Percentiles rank a stretch among this genome's conserved stretches.
Conservation (phyloP, 176 grass and related monocot genomes). For the Tuctoria greenei region DNA sequence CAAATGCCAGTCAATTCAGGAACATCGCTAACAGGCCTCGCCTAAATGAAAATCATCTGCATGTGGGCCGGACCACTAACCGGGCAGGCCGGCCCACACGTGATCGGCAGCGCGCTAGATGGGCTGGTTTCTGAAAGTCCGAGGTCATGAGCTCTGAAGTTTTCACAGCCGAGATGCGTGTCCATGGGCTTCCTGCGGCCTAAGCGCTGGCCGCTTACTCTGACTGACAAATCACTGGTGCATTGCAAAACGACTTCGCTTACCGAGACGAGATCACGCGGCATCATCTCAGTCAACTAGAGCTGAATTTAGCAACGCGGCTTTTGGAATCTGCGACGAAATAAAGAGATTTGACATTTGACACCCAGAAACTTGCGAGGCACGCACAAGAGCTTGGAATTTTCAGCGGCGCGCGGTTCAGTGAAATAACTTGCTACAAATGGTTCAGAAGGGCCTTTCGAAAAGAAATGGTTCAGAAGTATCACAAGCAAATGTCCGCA, state of each 20-base stretch:
- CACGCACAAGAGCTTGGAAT: not conserved
- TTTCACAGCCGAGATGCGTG: not conserved
- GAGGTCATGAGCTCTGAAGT: not conserved
- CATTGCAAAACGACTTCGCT: not conserved
- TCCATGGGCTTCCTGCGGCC: not conserved
- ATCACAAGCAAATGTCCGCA: not conserved
- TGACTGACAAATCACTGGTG: not conserved
- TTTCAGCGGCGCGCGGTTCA: not conserved
- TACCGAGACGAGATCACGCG: not conserved
- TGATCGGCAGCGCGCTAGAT: too few relatives aligned
- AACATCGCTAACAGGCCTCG: too few relatives aligned
- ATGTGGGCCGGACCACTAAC: too few relatives aligned
- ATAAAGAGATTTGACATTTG: not conserved
- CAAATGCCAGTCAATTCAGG: too few relatives aligned
- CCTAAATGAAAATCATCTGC: too few relatives aligned
- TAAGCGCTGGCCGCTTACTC: not conserved
- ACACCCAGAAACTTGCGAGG: not conserved
- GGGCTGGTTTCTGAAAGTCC: not conserved
- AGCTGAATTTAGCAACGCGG: not conserved
- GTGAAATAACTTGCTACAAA: not conserved
- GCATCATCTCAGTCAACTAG: not conserved
- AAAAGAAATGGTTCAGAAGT: not conserved
- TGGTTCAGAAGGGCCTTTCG: too few relatives aligned
- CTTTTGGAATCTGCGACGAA: not conserved
- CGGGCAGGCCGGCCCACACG: too few relatives aligned